Conservation (phyloP, 345 rosid genomes). For the Citrus cavaleriei region DNA sequence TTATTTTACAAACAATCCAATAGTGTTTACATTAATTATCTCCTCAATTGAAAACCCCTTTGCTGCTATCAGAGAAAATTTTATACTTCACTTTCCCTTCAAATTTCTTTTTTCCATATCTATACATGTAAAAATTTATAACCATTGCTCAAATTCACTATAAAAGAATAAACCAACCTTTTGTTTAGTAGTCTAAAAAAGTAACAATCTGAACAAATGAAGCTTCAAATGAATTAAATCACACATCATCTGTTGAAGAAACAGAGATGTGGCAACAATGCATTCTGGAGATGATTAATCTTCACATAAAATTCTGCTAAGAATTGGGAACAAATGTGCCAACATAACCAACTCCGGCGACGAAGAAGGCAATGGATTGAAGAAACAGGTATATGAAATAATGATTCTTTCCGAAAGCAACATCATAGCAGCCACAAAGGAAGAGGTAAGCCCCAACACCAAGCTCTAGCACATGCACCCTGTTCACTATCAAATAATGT, state of each 20-base stretch:
- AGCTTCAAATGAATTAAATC: not conserved
- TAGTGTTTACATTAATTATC: not conserved
- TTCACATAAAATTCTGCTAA: not conserved
- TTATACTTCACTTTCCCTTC: not conserved
- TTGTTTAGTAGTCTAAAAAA: not conserved
- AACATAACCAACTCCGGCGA: constrained; percentile 69
- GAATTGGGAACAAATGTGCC: constrained; percentile 62
- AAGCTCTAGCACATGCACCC: constrained; percentile 68
- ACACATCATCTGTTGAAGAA: not conserved
- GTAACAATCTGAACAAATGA: not conserved
- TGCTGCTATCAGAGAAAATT: not conserved
- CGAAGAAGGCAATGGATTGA: constrained; percentile 71
- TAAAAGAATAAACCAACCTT: constrained; percentile 2
- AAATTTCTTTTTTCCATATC: not conserved
- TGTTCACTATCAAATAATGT: constrained; percentile 9
- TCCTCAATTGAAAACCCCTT: not conserved
- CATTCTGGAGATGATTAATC: not conserved
- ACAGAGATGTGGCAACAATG: not conserved
- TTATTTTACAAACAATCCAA: not conserved
- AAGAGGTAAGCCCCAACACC: constrained; percentile 67
- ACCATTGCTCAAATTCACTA: not conserved
- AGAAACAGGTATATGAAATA: constrained; percentile 58
- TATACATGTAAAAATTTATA: not conserved
- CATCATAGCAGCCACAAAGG: constrained; percentile 71
- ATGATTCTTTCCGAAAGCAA: constrained; percentile 55